phyloP scores from a whole-genome alignment of 108 stramenopile genomes.

The Fragilaria crotonensis region DNA sequence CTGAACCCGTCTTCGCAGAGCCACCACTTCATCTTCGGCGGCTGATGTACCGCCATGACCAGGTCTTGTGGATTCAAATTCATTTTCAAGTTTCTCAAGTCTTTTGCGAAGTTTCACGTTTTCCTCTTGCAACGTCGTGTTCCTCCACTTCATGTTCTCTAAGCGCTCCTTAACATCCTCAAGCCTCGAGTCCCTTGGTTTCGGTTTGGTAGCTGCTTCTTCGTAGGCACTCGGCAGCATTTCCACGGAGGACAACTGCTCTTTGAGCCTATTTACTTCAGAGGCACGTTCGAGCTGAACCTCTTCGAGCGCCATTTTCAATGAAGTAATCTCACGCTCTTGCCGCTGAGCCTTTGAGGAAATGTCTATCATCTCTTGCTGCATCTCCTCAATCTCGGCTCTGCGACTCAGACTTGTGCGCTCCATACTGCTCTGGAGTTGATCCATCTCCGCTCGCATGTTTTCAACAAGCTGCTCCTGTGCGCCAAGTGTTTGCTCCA shows the following conservation, averaged over 20 bases:
- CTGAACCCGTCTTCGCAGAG: no score
- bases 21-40: no score
- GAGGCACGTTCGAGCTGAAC: constrained; percentile 48
- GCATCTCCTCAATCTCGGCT: constrained; percentile 81
- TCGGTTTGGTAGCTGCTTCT: no score
- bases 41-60: no score
- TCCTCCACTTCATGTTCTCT: constrained; percentile 48
- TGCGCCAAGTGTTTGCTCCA: constrained; percentile 73
- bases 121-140: constrained; percentile 59
- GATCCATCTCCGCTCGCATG: constrained; percentile 80
- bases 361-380: constrained; percentile 69
- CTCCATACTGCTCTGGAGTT: constrained; percentile 76
- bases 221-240: constrained; percentile 3
- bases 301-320: constrained; percentile 67
- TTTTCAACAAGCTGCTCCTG: constrained; percentile 70
- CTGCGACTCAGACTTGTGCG: constrained; percentile 45
- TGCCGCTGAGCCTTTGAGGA: constrained; percentile 39
- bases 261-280: constrained; percentile 59
- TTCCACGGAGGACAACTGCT: constrained; percentile 23
- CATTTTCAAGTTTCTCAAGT: constrained; percentile 23
- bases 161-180: constrained; percentile 59
- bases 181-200: constrained; percentile 46
- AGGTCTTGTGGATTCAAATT: no score
- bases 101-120: constrained; percentile 54
- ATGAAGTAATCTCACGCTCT: constrained; percentile 57